Evolutionary conservation across 208 protist genomes (phyloP), one percentile per base, ranked within the genome.

Genomic region (Leishmania turanica): DNA sequence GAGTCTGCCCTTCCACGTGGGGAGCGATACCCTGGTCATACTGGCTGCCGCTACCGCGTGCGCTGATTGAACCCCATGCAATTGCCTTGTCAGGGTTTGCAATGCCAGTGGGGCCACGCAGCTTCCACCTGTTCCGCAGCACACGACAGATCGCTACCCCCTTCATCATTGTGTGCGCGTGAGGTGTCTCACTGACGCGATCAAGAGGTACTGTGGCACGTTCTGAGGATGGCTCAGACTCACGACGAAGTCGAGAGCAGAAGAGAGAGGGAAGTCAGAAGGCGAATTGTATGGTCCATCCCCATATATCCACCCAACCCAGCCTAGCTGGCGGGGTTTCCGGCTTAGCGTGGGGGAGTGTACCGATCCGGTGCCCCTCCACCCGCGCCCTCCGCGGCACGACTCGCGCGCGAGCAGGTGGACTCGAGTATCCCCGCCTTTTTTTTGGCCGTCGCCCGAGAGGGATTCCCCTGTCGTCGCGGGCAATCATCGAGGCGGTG

Each of bases 41-140:
- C 3, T 45, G 73, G 31, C 83, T 83, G 0, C 51, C 53, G 51
- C 70, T 75, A 17, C 80, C 87, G 0, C 65, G 68, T 42, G 81
- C 79, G n/a, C 87, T 90, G 34, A 90, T 82, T n/a, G 68, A 71
- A n/a, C 87, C 87, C 84, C 79, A 90, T 21, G 27, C 71, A 4
- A 88, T 58, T 0, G 75, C 17, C 8, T 66, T 37, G 45, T 71
- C 34, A 3, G 65, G 47, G 65, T 75, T 75, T n/a, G 37, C 73
- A 17, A 40, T 17, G 0, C 19, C 19, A 24, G 19, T 45, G 8
- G 62, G 49, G 0, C 31, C 19, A 42, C 62, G 78, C 65, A 86
- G 11, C 42, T 31, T 60, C 78, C 78, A 86, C 56, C 76, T 81
- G 53, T n/a, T 74, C 65, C 34, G n/a, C 54, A 77, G 31, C 19